Base-by-base conservation (phyloP, 2,329 filamentous ascomycete species). In the Eutypella sp. region DNA sequence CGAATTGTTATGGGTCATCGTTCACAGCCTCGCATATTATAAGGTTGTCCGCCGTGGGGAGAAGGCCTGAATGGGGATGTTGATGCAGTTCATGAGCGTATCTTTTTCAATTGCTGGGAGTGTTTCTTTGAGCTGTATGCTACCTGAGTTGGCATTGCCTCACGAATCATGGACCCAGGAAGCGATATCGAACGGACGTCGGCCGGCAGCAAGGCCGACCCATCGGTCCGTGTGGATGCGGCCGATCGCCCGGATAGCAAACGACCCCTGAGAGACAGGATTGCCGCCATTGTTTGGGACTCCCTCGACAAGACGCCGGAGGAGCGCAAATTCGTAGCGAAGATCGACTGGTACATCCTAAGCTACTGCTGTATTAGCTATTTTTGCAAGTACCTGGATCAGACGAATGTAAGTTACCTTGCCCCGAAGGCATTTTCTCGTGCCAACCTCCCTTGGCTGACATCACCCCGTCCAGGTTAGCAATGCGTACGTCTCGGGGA, bases 401-500 rank as follows among this genome's bases (percentile, higher is more conserved):
- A 65, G 39, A 63, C 61, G 0, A 58, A 63, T 46, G 51, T 56
- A 29, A 47, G 57, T 57, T 6, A 15, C 13, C 29, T 15, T n/a
- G 13, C 11, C n/a, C n/a, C 13, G 29, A 15, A 33, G 13, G 6
- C 13, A 5, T 4, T 33, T n/a, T 6, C 13, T 15, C 11, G 13
- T 33, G 5, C 4, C 13, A 33, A 4, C 11, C 16, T 15, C 11
- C 13, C 29, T n/a, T 5, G 4, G 29, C 29, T 33, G 16, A 33
- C 29, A 33, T n/a, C 29, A 11, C 16, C 11, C 29, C 16, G 29
- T 15, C n/a, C 16, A 33, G 29, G 58, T 76, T 37, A 67, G 67
- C 47, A 75, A 76, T 53, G 74, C 74, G 3, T 77, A 74, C 45
- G 63, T 72, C 19, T 67, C 68, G 22, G 68, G 74, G 50, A 72